Evolutionary conservation across 2,329 filamentous ascomycete genomes (phyloP), one percentile per base, ranked within the genome.

Genomic region (Trichophyton mentagrophytes): DNA sequence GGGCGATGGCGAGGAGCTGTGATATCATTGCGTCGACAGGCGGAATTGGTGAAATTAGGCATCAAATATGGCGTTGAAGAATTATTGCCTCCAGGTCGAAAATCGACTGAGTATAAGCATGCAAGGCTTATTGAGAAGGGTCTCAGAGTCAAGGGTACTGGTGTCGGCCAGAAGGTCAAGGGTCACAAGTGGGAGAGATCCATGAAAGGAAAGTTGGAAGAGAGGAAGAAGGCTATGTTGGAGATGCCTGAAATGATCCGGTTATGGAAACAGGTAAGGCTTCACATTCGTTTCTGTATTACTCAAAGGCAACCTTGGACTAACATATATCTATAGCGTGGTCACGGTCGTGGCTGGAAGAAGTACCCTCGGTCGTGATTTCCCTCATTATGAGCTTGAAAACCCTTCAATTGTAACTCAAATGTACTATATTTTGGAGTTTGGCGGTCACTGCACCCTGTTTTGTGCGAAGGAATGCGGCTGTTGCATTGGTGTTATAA

Each of bases 241-340:
- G 85, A 86, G 63, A 99, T 99, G 93, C 90, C 92, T 65, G 84
- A 87, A 70, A 83, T 97, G 78, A 89, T 99, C 73, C 84, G 87
- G 74, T 81, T 88, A 74, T 99, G 92, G 93, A 96, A 96, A 77
- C 85, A 88, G 83, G 89, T 93, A 78, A 72, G 84, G 9, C 13
- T 51, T 15, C 46, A 13, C 46, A 2, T 15, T 30, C 11, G 20
- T 51, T 11, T 4, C 33, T 20, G n/a, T 22, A 6, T 30, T 59
- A 1, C 27, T 49, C 9, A 47, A 7, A 20, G 30, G 25, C 1
- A 25, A 11, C 8, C 3, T 33, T 27, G 30, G 13, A 44, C 33
- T 57, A 57, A 57, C 40, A 13, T 17, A n/a, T 42, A 58, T 68
- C 58, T 65, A 67, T 69, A 86, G 82, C 80, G 79, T 77, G 86